These are phyloP conservation scores for Asterella californica DNA, from an alignment of 225 moss, liverwort and hornwort genomes.

Conservation along the genomic window DNA sequence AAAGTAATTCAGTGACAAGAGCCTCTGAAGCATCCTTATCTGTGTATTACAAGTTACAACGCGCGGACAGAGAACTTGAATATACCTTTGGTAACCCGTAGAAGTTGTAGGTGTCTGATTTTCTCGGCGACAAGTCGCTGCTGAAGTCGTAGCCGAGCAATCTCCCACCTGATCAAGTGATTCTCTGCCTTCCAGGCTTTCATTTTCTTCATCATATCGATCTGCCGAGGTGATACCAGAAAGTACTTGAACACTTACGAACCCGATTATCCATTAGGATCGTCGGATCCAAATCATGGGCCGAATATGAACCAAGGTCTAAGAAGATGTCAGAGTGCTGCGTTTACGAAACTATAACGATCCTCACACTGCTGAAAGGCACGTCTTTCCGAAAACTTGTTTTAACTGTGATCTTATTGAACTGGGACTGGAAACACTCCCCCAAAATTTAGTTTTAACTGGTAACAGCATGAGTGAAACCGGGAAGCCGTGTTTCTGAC, in stretches of 20 bases:
- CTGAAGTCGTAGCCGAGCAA: slow-evolving; percentile 40
- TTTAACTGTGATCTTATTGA: background rate
- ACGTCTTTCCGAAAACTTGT: background rate
- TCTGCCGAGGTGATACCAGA: slow-evolving; percentile 32
- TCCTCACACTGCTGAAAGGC: too few species aligned
- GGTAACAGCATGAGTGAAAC: background rate
- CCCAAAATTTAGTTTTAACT: background rate
- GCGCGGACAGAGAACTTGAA: background rate
- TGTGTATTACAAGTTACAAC: background rate
- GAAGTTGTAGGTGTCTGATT: slow-evolving; percentile 70
- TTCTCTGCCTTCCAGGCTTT: slow-evolving; percentile 67
- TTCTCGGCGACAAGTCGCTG: slow-evolving; percentile 67
- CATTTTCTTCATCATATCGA: slow-evolving; percentile 62
- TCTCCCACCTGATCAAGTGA: slow-evolving; percentile 68
- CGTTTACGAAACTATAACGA: too few species aligned
- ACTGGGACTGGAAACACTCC: background rate
- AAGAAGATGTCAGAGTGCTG: too few species aligned
- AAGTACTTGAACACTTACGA: background rate
- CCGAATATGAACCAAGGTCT: background rate
- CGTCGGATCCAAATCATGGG: background rate
- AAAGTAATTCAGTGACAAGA: background rate
- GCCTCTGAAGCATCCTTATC: background rate
- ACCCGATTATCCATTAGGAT: background rate
- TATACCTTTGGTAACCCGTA: slow-evolving; percentile 79
- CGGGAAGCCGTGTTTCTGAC: too few species aligned